phyloP scores from a whole-genome alignment of 768 basidiomycete genomes.

The Peribolospora baueri region DNA sequence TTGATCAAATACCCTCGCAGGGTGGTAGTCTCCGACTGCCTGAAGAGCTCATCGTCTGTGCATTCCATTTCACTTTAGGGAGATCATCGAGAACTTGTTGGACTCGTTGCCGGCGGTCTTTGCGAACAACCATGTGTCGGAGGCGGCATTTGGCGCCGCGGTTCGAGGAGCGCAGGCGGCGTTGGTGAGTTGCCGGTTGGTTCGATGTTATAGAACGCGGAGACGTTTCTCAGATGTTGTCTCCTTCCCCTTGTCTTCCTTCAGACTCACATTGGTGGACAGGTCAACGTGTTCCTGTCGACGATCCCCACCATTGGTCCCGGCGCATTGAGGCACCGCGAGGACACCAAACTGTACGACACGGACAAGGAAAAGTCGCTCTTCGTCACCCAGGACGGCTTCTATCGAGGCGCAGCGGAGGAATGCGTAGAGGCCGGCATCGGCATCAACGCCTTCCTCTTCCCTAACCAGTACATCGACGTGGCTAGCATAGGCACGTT shows the following conservation, averaged over 20 bases:
- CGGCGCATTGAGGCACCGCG: conserved; percentile 16
- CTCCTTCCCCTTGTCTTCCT: background rate
- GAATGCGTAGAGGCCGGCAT: conserved; percentile 74
- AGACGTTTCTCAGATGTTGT: conserved; percentile 14
- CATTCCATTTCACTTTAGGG: background rate
- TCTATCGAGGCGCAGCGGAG: conserved; percentile 63
- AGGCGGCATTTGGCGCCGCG: conserved; percentile 54
- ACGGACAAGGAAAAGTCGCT: conserved; percentile 65
- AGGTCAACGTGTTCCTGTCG: conserved; percentile 17
- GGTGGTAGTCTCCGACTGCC: no score
- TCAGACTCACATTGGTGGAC: conserved; percentile 14
- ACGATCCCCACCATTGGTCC: conserved; percentile 16
- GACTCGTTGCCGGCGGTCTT: conserved; percentile 39
- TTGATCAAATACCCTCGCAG: background rate
- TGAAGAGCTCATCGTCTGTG: background rate
- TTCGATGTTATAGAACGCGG: conserved; percentile 23
- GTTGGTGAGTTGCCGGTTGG: conserved; percentile 28
- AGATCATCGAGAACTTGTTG: conserved; percentile 40
- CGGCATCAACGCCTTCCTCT: conserved; percentile 70
- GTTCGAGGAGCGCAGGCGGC: conserved; percentile 45
- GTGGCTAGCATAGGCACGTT: conserved; percentile 61
- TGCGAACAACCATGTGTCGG: conserved; percentile 25
- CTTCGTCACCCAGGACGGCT: conserved; percentile 49
- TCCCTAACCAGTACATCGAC: conserved; percentile 55
- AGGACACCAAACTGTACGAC: conserved; percentile 43